Base-by-base conservation (phyloP, 1,284 basidiomycete genomes). In the Fomitopsis schrenkii region DNA sequence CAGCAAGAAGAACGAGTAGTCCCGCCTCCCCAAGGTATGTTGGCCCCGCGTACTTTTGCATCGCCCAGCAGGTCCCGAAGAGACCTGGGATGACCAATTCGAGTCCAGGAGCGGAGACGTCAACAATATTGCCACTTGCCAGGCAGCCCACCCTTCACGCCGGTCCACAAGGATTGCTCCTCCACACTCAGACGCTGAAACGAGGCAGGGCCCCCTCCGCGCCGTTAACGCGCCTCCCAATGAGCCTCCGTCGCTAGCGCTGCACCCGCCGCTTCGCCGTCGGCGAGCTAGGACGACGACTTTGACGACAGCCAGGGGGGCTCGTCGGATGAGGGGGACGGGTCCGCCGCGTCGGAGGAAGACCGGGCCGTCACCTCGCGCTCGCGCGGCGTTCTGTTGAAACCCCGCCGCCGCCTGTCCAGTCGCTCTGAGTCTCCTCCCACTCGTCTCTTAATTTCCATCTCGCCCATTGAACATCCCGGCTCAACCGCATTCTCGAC, bases 261-360 rank as follows among this genome's bases (percentile, higher is more conserved):
- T 8, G 38, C 38, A 5, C n/a, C n/a, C n/a, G n/a, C n/a, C n/a
- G n/a, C n/a, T n/a, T 36, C 62, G n/a, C 66, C 68, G 44, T 64
- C 71, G 5, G 83, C 84, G 72, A 88, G 88, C 65, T 90, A 88
- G 88, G 88, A 90, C 68, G 87, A 88, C 60, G 87, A 89, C 66
- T 87, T 85, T 69, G 74, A 77, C 58, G 82, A 85, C 63, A 60
- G 10, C 53, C 65, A 64, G 4, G 76, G 75, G 75, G 71, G 71
- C 42, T 75, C 79, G 45, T 80, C 79, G 17, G 78, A 76, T 26
- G 79, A 81, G 7, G 81, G 80, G 41, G 69, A 71, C 12, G 75
- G 71, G 5, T 71, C 70, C 8, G 76, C 74, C 28, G 82, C 84
- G 57, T 79, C 81, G 63, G 88, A 91, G 66, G 87, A 89, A 59